These are phyloP conservation scores for Trichocladium uniseriatum DNA, from an alignment of 495 filamentous ascomycete species.

Conservation along the genomic window DNA sequence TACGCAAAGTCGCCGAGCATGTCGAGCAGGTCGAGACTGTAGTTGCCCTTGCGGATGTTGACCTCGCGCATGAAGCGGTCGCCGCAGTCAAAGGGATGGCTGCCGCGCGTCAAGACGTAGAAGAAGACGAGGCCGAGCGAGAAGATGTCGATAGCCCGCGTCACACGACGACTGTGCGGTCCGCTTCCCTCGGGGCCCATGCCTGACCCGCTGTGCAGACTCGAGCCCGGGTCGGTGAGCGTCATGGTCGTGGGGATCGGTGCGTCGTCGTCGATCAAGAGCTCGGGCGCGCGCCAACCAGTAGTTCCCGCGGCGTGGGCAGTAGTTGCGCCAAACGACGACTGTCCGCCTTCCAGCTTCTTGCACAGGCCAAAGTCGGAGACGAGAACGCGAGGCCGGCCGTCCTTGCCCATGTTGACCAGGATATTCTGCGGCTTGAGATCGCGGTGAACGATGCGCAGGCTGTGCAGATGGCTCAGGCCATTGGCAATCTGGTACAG, in stretches of 20 bases:
- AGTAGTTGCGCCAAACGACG: conserved; percentile 88
- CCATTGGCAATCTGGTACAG: conserved; percentile 81
- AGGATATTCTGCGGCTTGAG: conserved; percentile 97
- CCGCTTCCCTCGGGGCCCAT: conserved; percentile 35
- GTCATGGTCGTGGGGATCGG: conserved; percentile 20
- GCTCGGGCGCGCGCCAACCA: conserved; percentile 92
- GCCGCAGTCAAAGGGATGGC: conserved; percentile 90
- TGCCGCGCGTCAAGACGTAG: conserved; percentile 83
- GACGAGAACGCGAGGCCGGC: conserved; percentile 71
- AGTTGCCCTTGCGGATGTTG: conserved; percentile 84
- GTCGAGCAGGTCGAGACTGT: conserved; percentile 60
- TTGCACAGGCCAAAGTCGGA: conserved; percentile 98
- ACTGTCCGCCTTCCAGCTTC: conserved; percentile 91
- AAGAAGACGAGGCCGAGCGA: conserved; percentile 93
- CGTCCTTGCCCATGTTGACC: conserved; percentile 52
- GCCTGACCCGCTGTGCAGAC: conserved; percentile 39
- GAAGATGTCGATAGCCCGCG: conserved; percentile 93
- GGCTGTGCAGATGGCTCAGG: conserved; percentile 75
- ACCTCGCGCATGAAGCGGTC: conserved; percentile 91
- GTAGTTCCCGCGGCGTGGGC: conserved; percentile 88
- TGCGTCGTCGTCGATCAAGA: conserved; percentile 70
- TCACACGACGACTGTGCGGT: conserved; percentile 58
- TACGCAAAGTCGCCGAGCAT: conserved; percentile 69
- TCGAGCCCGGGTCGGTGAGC: conserved; percentile 30
- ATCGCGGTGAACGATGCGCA: conserved; percentile 94